Evolutionary conservation across 2,329 filamentous ascomycete genomes (phyloP), one percentile per base, ranked within the genome.

Genomic region (Zopfia rhizophila): DNA sequence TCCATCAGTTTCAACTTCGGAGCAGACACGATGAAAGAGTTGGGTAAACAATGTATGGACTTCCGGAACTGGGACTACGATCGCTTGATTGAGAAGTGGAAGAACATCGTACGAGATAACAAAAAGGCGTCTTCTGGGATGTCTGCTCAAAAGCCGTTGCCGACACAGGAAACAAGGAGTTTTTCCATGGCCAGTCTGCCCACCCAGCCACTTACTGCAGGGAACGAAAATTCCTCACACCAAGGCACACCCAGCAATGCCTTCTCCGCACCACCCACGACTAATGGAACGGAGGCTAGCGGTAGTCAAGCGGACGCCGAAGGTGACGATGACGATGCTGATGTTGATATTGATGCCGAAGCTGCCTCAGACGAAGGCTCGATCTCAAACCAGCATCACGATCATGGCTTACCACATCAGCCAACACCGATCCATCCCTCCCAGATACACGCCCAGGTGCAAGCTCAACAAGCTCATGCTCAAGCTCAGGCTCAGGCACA

Each of bases 61-160:
- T 64, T 65, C 28, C 61, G 68, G 38, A 69, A 71, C 38, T 74
- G 69, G 70, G 69, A 73, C 53, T 73, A 72, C 46, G 70, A 73
- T 41, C 66, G 65, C 33, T 50, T 74, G 23, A 63, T 73, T 25
- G 71, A 73, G 22, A 73, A 73, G 55, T 74, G 72, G 68, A 67
- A 63, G 39, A 51, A 45, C 11, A 60, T 68, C 17, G 64, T 73
- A 6, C 60, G 70, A 2, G 70, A 73, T 14, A 65, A 48, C 42
- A 63, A 60, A 40, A 55, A 61, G 12, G 31, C 54, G 0, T 28
- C 51, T 5, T 46, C 47, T 1, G 71, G 72, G 6, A 57, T 74
- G 61, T 56, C 61, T 5, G 68, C 61, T 3, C 72, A 74, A 42
- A 66, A 68, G 47, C 60, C 63, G 27, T 44, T 74, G 29, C 68